A percentile compares a stretch with the other conserved stretches of the same genome.
Evolutionary conservation across 2,329 filamentous ascomycete species (phyloP).

Genomic region (Hymenoscyphus linearis): DNA sequence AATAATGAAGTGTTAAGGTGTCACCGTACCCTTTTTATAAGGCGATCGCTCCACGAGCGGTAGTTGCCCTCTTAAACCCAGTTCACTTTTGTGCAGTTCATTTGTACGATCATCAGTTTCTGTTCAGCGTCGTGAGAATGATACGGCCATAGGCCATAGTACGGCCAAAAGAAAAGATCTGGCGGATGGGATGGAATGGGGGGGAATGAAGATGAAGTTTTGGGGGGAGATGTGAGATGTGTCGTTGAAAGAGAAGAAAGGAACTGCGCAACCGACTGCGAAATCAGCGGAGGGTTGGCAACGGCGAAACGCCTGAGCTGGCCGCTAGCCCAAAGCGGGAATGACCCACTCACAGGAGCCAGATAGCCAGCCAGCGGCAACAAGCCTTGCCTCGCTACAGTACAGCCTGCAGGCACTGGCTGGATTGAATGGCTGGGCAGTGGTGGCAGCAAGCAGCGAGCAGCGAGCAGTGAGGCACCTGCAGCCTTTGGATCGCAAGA

Average conservation of each 20-base stretch:
- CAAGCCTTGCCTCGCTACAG: not conserved
- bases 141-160: constrained; percentile 2
- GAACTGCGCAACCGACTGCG: constrained; percentile 9
- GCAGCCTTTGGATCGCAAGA: not conserved
- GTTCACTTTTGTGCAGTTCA: constrained; percentile 30
- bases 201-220: constrained; percentile 10
- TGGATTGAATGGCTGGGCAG: not conserved
- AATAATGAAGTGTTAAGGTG: constrained; percentile 28
- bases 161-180: constrained; percentile 14
- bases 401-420: no score
- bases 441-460: no score
- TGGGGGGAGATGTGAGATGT: constrained; percentile 1
- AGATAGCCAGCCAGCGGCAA: not conserved
- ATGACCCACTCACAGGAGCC: not conserved
- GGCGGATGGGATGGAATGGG: constrained; percentile 15
- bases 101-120: constrained; percentile 32
- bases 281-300: constrained; percentile 7
- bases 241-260: constrained; percentile 11
- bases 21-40: constrained; percentile 31
- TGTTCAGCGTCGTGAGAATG: constrained; percentile 28
- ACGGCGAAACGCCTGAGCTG: not conserved
- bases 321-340: not conserved
- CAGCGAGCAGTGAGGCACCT: no score
- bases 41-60: constrained; percentile 19
- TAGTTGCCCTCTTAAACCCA: constrained; percentile 16